Evolutionary conservation across 2,329 filamentous ascomycete genomes (phyloP).

Genomic region (Ceratocystis eucalypticola): DNA sequence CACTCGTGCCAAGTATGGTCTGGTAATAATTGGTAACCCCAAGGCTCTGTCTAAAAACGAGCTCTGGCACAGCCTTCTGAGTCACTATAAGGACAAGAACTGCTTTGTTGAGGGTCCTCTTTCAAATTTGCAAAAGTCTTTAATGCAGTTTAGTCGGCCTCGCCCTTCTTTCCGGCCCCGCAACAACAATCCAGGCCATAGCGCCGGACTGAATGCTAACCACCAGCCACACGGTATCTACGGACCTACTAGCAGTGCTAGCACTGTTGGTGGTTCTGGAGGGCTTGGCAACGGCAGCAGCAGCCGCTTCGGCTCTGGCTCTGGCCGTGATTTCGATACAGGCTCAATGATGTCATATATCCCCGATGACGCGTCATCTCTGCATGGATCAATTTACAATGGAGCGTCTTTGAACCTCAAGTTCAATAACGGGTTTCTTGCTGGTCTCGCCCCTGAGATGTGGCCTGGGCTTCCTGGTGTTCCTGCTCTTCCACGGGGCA

Average conservation of each 20-base stretch:
- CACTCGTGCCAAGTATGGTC: constrained; percentile 89
- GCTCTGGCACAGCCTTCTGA: constrained; percentile 85
- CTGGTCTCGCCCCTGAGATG: constrained; percentile 70
- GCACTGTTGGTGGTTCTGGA: constrained; percentile 10
- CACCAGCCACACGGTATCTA: constrained; percentile 21
- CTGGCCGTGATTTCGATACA: constrained; percentile 51
- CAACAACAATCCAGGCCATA: constrained; percentile 20
- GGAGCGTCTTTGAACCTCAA: constrained; percentile 68
- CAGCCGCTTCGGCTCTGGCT: constrained; percentile 24
- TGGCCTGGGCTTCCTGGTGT: constrained; percentile 76
- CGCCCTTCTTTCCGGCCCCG: constrained; percentile 73
- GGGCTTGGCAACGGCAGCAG: constrained; percentile 24
- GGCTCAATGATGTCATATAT: constrained; percentile 92
- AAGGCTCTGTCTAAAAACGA: constrained; percentile 97
- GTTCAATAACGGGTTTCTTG: constrained; percentile 82
- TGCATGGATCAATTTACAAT: constrained; percentile 82
- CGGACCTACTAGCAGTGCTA: constrained; percentile 5
- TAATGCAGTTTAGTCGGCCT: constrained; percentile 87
- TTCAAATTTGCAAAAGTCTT: constrained; percentile 86
- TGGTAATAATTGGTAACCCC: constrained; percentile 93
- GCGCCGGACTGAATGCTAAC: background rate
- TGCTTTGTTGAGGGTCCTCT: constrained; percentile 92
- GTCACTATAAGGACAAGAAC: constrained; percentile 94
- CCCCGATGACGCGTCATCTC: constrained; percentile 89
- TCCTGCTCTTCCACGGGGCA: constrained; percentile 42